These are phyloP conservation scores for Otatea glauca DNA, from an alignment of 176 grass and related monocot genomes.

Conservation along the genomic window DNA sequence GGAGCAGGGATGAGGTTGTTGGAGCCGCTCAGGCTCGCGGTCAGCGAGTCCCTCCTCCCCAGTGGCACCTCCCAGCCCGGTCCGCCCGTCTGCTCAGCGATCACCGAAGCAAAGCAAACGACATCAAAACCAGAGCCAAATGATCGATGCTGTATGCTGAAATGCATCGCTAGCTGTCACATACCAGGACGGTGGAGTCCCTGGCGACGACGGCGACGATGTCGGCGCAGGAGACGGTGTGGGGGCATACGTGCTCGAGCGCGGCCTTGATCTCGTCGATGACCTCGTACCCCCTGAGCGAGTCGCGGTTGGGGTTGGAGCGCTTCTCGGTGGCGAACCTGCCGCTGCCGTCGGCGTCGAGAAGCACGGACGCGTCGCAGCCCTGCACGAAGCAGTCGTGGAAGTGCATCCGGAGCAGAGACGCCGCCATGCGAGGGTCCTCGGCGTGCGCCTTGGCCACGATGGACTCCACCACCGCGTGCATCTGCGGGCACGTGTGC, in stretches of 20 bases:
- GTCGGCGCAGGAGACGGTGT: constrained; percentile 80
- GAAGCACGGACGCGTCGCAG: constrained; percentile 82
- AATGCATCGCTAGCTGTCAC: background rate
- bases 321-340: constrained; percentile 73
- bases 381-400: constrained; percentile 97
- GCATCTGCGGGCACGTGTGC: constrained; percentile 73
- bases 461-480: constrained; percentile 56
- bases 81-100: constrained; percentile 47
- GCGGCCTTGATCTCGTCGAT: constrained; percentile 89
- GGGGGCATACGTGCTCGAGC: constrained; percentile 72
- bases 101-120: background rate
- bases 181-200: constrained; percentile 76
- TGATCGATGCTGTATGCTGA: too few relatives aligned
- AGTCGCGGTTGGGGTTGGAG: constrained; percentile 78
- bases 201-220: constrained; percentile 72
- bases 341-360: constrained; percentile 78
- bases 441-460: constrained; percentile 69
- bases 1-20: constrained; percentile 84
- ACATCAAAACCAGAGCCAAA: too few relatives aligned
- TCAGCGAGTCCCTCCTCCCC: constrained; percentile 65
- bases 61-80: constrained; percentile 71
- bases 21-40: constrained; percentile 68
- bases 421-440: constrained; percentile 89
- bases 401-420: constrained; percentile 93
- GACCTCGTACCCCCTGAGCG: constrained; percentile 75